A percentile compares a stretch with the other conserved stretches of the same genome.
phyloP scores from a whole-genome alignment of 257 asterid genomes.

The Fraxinus americana region DNA sequence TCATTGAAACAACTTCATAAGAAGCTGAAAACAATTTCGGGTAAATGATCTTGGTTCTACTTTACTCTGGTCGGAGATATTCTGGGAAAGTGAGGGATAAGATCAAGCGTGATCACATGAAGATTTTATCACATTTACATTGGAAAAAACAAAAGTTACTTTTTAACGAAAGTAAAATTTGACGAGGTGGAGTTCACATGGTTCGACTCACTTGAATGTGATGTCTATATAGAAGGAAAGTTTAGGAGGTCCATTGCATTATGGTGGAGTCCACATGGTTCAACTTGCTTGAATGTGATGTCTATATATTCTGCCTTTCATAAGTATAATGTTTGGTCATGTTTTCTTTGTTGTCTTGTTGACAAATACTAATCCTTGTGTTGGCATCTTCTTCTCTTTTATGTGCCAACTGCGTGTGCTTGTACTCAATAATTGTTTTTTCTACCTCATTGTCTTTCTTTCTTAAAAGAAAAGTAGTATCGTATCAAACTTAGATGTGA shows the following conservation, averaged over 20 bases:
- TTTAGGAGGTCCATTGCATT: no score
- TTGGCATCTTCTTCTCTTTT: neutral
- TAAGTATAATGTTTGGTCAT: neutral
- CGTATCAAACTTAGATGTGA: neutral
- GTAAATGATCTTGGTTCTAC: neutral
- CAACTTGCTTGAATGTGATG: neutral
- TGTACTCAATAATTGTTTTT: neutral
- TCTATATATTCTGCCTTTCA: neutral
- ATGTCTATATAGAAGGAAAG: no score
- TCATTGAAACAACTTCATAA: neutral
- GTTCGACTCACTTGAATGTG: neutral
- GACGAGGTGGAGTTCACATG: neutral
- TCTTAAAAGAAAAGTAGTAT: neutral
- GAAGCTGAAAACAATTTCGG: neutral
- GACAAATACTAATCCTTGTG: neutral
- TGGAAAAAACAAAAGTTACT: neutral
- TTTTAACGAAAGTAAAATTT: neutral
- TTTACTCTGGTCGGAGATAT: neutral
- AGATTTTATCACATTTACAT: neutral
- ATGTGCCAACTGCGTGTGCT: neutral
- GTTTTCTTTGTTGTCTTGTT: neutral
- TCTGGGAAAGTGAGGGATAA: neutral
- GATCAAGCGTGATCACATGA: neutral
- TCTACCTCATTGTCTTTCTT: neutral
- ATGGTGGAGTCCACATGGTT: no score